These are phyloP conservation scores for Hypoxylon sp. DNA, from an alignment of 2,329 filamentous ascomycete genomes.

Conservation along the genomic window DNA sequence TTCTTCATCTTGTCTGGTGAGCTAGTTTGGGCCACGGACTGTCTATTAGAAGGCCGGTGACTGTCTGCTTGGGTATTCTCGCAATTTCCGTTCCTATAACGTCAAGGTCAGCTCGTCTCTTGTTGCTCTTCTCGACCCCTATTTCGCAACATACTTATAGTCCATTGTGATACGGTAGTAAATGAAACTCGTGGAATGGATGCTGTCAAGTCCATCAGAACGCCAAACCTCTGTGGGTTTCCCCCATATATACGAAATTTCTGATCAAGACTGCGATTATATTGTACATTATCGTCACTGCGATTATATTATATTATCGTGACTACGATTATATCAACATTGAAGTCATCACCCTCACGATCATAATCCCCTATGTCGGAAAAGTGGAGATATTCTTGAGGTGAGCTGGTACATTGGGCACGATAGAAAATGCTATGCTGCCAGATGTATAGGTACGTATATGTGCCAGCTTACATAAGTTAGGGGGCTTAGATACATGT, in stretches of 20 bases:
- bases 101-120: not conserved
- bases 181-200: not conserved
- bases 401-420: no score
- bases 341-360: not conserved
- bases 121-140: not conserved
- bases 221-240: no score
- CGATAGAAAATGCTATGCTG: no score
- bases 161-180: not conserved
- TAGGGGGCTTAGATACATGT: no score
- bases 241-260: no score
- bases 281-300: not conserved
- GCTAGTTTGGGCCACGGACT: not conserved
- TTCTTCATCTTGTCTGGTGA: not conserved
- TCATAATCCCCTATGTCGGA: not conserved
- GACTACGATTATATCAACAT: not conserved
- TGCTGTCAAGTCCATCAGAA: no score
- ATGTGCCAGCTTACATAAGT: no score
- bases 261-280: no score
- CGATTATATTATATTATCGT: not conserved
- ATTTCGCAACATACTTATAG: not conserved
- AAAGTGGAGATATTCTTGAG: no score
- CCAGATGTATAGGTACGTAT: no score
- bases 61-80: not conserved
- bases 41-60: no score
- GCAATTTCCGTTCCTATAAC: not conserved